Evolutionary conservation across 345 rosid species (phyloP).

Genomic region (Moricandia arvensis): DNA sequence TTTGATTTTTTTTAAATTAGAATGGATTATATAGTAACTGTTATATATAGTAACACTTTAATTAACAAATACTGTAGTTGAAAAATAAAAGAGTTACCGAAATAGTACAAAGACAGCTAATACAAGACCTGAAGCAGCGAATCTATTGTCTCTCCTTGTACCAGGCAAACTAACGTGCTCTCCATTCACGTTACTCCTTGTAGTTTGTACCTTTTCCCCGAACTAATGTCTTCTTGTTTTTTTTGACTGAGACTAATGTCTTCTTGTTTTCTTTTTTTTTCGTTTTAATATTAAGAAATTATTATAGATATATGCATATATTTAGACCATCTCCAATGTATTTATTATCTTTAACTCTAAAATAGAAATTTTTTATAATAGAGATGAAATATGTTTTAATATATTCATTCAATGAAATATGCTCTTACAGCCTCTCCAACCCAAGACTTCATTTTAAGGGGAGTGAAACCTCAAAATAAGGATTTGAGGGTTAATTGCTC

Average conservation of each 20-base stretch:
- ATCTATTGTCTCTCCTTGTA: constrained; percentile 37
- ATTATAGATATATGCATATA: background rate
- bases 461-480: too few relatives aligned
- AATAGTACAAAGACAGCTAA: constrained; percentile 39
- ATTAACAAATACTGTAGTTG: background rate
- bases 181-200: constrained; percentile 28
- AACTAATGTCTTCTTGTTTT: background rate
- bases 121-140: constrained; percentile 38
- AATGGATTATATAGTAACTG: background rate
- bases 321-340: too few relatives aligned
- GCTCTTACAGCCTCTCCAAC: too few relatives aligned
- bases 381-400: too few relatives aligned
- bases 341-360: too few relatives aligned
- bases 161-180: constrained; percentile 40
- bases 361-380: too few relatives aligned
- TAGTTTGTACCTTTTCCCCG: background rate
- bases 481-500: too few relatives aligned
- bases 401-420: too few relatives aligned
- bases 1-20: background rate
- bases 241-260: too few relatives aligned
- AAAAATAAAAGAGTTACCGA: constrained; percentile 1
- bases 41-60: background rate
- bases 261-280: too few relatives aligned
- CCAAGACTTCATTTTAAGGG: too few relatives aligned
- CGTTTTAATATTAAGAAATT: background rate